Evolutionary conservation across 352 stramenopile species (phyloP).

Genomic region (Aphanomyces stellatus): DNA sequence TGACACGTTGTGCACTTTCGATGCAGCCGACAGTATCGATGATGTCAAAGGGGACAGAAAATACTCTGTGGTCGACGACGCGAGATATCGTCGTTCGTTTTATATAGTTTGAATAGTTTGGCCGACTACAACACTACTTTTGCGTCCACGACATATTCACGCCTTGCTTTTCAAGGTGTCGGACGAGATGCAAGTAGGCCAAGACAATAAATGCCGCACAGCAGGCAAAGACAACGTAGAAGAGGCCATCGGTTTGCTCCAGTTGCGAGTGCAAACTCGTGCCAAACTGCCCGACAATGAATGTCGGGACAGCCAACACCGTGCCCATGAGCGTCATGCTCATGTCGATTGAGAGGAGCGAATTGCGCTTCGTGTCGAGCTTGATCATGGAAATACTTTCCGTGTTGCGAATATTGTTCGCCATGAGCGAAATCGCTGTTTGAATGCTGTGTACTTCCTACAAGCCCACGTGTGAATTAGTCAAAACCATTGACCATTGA

Average conservation of each 20-base stretch:
- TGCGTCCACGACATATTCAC: conserved; percentile 16
- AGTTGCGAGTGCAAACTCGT: conserved; percentile 36
- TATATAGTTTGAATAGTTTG: no score
- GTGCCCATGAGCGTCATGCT: conserved; percentile 34
- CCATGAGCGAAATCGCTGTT: conserved; percentile 27
- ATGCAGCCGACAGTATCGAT: no score
- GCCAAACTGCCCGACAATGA: conserved; percentile 35
- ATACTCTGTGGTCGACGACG: no score
- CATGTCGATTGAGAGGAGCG: conserved; percentile 37
- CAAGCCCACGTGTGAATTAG: no score
- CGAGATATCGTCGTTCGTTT: no score
- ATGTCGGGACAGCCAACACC: conserved; percentile 29
- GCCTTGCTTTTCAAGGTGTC: not conserved
- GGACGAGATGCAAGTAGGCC: not conserved
- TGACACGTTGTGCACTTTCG: no score
- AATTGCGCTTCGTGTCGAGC: conserved; percentile 42
- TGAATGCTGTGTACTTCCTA: conserved; percentile 28
- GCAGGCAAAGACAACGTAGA: conserved; percentile 27
- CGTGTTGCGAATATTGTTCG: conserved; percentile 29
- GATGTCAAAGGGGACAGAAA: no score
- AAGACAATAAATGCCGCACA: conserved; percentile 26
- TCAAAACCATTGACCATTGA: no score
- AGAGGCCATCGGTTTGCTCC: conserved; percentile 23
- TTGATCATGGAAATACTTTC: conserved; percentile 39
- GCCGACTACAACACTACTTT: no score